Evolutionary conservation across 2,329 filamentous ascomycete species (phyloP).

Genomic region (Lachnellula suecica): DNA sequence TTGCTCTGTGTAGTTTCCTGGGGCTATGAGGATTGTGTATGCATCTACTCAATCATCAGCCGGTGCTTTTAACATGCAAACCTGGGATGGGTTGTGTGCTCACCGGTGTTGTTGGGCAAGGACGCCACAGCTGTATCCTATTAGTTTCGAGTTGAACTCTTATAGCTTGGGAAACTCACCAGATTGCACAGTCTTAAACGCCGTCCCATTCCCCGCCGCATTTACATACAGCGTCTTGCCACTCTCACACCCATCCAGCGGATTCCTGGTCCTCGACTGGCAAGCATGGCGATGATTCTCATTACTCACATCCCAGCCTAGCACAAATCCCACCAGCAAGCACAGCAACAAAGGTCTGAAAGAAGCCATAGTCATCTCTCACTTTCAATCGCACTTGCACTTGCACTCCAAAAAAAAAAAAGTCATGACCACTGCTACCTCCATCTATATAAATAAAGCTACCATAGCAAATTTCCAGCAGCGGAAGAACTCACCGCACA

Average conservation of each 20-base stretch:
- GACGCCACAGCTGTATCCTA: constrained; percentile 21
- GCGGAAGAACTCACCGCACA: constrained; percentile 7
- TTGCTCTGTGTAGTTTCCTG: constrained; percentile 58
- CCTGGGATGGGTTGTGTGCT: not conserved
- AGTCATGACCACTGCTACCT: not conserved
- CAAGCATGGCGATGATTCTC: constrained; percentile 19
- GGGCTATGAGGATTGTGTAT: constrained; percentile 58
- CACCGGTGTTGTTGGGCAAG: constrained; percentile 29
- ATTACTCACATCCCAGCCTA: constrained; percentile 26
- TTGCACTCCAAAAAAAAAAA: not conserved
- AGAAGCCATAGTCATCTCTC: constrained; percentile 3
- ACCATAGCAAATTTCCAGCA: not conserved
- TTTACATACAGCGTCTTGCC: constrained; percentile 23
- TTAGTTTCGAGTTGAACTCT: constrained; percentile 6
- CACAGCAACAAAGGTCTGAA: constrained; percentile 3
- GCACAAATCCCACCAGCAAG: constrained; percentile 8
- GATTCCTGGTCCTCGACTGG: constrained; percentile 18
- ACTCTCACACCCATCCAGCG: constrained; percentile 27
- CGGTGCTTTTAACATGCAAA: not conserved
- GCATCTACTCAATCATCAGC: constrained; percentile 15
- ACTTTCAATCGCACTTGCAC: not conserved
- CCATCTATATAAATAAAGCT: too few relatives aligned
- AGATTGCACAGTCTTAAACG: constrained; percentile 27
- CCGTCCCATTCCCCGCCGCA: constrained; percentile 7
- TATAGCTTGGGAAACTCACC: constrained; percentile 12